Evolutionary conservation across 2,329 filamentous ascomycete species (phyloP).

Genomic region (Ophiostoma piceae): DNA sequence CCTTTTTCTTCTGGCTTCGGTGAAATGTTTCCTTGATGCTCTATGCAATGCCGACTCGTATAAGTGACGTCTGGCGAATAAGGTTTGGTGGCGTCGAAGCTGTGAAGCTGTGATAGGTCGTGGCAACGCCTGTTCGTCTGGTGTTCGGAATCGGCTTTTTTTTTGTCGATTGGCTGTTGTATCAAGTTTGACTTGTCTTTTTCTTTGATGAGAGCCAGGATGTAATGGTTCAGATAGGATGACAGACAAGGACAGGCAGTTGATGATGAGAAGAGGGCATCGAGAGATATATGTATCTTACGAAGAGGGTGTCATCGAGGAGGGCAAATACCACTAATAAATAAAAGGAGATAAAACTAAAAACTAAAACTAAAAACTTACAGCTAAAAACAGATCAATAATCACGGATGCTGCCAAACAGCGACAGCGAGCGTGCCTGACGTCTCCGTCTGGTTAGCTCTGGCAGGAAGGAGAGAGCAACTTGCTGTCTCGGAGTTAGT

Average conservation of each 20-base stretch:
- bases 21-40: not conserved
- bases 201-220: not conserved
- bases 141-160: not conserved
- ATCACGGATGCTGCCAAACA: slow-evolving; percentile 8
- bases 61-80: not conserved
- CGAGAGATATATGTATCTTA: not conserved
- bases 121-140: not conserved
- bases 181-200: not conserved
- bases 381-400: not conserved
- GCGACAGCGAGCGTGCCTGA: slow-evolving; percentile 6
- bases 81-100: not conserved
- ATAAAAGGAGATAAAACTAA: not conserved
- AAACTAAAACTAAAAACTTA: not conserved
- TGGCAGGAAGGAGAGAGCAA: not conserved
- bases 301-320: not conserved
- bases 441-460: not conserved
- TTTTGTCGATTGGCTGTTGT: not conserved
- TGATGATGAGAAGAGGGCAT: not conserved
- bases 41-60: not conserved
- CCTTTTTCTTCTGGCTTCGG: not conserved
- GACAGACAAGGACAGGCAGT: not conserved
- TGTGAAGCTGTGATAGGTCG: not conserved
- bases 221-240: not conserved
- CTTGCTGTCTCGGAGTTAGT: not conserved
- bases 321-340: not conserved